phyloP scores from a whole-genome alignment of 805 yeast genomes.

The Metschnikowia arizonensis region DNA sequence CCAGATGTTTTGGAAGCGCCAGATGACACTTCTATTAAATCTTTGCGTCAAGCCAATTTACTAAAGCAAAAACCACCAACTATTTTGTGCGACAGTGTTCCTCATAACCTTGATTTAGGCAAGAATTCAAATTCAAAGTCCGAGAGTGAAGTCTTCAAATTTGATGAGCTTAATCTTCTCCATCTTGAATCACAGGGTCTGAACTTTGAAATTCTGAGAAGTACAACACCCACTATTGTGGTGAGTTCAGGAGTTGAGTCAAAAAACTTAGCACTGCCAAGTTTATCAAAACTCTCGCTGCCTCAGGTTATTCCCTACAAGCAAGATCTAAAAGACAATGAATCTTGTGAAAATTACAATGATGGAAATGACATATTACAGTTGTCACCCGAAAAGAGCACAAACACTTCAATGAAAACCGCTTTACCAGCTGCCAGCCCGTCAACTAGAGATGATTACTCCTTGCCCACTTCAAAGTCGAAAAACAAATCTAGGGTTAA shows the following conservation, averaged over 20 bases:
- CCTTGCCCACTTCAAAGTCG: not conserved
- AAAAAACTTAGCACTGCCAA: not conserved
- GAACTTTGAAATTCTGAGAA: not conserved
- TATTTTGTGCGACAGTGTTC: not conserved
- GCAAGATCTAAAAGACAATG: not conserved
- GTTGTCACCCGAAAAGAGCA: not conserved
- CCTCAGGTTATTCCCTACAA: not conserved
- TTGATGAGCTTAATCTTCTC: not conserved
- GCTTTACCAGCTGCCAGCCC: not conserved
- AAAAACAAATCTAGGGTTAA: not conserved
- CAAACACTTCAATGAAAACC: not conserved
- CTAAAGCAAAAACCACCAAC: not conserved
- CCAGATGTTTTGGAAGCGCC: not conserved
- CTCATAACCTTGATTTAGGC: not conserved
- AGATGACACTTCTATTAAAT: not conserved
- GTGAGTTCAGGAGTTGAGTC: not conserved
- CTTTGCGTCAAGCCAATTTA: not conserved
- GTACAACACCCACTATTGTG: slow-evolving; percentile 1
- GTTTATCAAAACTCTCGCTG: not conserved
- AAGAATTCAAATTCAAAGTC: not conserved
- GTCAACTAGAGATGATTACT: not conserved
- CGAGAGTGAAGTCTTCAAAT: not conserved
- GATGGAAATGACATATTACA: not conserved
- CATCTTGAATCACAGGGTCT: not conserved
- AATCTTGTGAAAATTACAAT: not conserved